Base-by-base conservation (phyloP, 2,329 filamentous ascomycete genomes). In the Incumbomyces delicatus region DNA sequence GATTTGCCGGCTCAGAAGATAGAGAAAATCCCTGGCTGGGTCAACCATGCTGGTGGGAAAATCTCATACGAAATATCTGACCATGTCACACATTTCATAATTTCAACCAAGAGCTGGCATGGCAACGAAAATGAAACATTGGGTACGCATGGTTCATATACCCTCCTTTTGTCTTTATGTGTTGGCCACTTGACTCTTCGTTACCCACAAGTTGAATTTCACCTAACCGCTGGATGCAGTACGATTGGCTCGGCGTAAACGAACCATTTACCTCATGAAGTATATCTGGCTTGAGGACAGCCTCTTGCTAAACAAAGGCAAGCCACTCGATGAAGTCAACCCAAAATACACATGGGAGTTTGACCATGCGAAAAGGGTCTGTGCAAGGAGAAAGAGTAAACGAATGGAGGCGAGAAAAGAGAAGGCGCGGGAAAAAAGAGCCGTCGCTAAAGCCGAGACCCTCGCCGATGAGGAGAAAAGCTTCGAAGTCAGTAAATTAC, bases 31-130 rank as follows among this genome's bases (percentile, higher is more conserved):
- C 71, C 71, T 31, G 67, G 69, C 33, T 94, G 86, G 85, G 72
- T 86, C 8, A 66, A 68, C 3, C 59, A 69, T 3, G 77, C 83
- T 48, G 79, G 77, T 6, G 87, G 84, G 1, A 62, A 48, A 1
- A 83, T 80, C 59, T 64, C 67, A 0, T 60, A 67, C 1, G 65
- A 70, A 0, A 64, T 87, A 14, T 70, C 69, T 20, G 60, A 69
- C 0, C 57, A 67, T 0, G 77, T 83, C 8, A 94, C 87, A 0
- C 87, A 94, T 63, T 66, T 95, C 0, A 72, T 95, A 17, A 77
- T 79, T 45, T 78, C 77, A 0, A 68, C 74, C 41, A 72, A 78
- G 30, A 75, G 81, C 13, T 88, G 78, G 62, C 72, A 74, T 51
- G 63, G 69, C 6, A 57, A 69, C 1, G 27, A 29, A 22, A 16